phyloP scores from a whole-genome alignment of 495 filamentous ascomycete species.

The Recurvomyces mirabilis region DNA sequence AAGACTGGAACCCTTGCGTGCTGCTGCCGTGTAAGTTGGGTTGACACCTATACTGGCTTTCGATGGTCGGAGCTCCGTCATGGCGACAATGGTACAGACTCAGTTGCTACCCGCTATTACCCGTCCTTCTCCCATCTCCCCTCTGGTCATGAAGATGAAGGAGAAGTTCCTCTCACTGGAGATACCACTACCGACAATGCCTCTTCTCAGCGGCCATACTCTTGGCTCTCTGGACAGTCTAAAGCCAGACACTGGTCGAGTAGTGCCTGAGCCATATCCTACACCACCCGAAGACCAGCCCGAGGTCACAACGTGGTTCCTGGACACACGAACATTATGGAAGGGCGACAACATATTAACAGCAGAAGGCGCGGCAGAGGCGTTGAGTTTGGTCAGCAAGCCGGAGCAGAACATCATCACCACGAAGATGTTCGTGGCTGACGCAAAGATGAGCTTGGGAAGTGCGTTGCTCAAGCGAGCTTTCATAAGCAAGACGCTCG shows the following conservation, averaged over 20 bases:
- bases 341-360: slow-evolving; percentile 27
- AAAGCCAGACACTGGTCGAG: too few species aligned
- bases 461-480: slow-evolving; percentile 72
- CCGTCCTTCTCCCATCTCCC: slow-evolving; percentile 5
- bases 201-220: background rate
- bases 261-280: slow-evolving; percentile 2
- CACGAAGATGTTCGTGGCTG: slow-evolving; percentile 48
- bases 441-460: slow-evolving; percentile 58
- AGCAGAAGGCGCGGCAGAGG: slow-evolving; percentile 35
- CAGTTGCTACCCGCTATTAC: background rate
- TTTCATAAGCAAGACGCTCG: slow-evolving; percentile 51
- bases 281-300: slow-evolving; percentile 2
- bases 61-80: slow-evolving; percentile 1
- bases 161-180: slow-evolving; percentile 12
- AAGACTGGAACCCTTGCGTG: too few species aligned
- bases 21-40: background rate
- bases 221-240: too few species aligned
- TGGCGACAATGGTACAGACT: slow-evolving; percentile 3
- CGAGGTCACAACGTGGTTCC: slow-evolving; percentile 30
- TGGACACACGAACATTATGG: slow-evolving; percentile 33
- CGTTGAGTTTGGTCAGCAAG: slow-evolving; percentile 45
- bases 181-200: slow-evolving; percentile 11
- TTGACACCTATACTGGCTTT: background rate
- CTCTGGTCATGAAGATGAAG: slow-evolving; percentile 15
- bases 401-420: slow-evolving; percentile 41